These are phyloP conservation scores for Colletotrichum horii DNA, from an alignment of 2,329 filamentous ascomycete species.

Conservation along the genomic window DNA sequence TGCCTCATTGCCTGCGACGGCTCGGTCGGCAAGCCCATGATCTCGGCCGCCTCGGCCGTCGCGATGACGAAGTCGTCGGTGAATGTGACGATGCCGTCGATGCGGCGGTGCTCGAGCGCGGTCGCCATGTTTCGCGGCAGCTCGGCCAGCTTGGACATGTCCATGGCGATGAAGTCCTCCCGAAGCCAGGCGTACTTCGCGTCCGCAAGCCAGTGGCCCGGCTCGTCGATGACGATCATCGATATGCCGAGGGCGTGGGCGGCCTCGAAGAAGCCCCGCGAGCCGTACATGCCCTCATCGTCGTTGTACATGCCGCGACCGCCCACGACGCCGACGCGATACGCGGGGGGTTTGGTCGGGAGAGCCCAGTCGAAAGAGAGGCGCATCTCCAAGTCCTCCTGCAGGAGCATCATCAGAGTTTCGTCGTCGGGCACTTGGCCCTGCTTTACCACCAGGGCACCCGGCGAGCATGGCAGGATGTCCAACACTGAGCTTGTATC, in stretches of 20 bases:
- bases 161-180: conserved; percentile 34
- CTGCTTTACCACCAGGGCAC: no score
- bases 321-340: no score
- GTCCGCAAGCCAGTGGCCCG: conserved; percentile 41
- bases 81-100: conserved; percentile 41
- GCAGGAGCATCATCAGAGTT: no score
- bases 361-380: no score
- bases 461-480: no score
- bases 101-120: conserved; percentile 24
- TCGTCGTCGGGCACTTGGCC: no score
- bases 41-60: conserved; percentile 34
- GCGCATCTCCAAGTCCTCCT: no score
- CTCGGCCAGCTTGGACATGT: conserved; percentile 28
- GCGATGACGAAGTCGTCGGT: conserved; percentile 31
- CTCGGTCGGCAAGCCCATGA: conserved; percentile 35
- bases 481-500: no score
- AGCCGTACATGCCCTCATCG: no score
- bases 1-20: conserved; percentile 28
- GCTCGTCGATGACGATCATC: conserved; percentile 38
- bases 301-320: no score
- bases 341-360: no score
- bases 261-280: conserved; percentile 29
- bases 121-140: conserved; percentile 33
- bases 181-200: conserved; percentile 25
- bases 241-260: conserved; percentile 35